phyloP scores from a whole-genome alignment of 352 stramenopile genomes.

The Peronosclerospora sorghi region DNA sequence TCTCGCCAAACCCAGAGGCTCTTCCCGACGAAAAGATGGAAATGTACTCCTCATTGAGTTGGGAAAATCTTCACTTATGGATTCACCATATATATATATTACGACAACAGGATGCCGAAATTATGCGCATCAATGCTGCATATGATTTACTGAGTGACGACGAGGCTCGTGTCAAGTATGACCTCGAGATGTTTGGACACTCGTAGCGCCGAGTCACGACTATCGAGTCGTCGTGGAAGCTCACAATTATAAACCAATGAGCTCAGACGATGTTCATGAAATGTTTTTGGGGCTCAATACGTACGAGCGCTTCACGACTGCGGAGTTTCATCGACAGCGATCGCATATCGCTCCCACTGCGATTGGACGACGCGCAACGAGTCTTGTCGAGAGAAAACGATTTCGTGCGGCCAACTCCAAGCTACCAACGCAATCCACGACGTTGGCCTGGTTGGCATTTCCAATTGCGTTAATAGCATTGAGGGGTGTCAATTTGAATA shows the following conservation, averaged over 20 bases:
- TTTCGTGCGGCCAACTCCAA: constrained; percentile 43
- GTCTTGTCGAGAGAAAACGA: constrained; percentile 55
- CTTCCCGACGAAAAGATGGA: constrained; percentile 16
- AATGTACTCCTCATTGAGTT: constrained; percentile 11
- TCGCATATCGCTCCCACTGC: constrained; percentile 37
- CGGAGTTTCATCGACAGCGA: constrained; percentile 51
- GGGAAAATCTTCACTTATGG: background rate
- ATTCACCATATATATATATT: background rate
- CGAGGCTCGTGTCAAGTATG: constrained; percentile 44
- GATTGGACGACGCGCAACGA: constrained; percentile 48
- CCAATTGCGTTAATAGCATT: constrained; percentile 37
- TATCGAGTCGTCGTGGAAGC: constrained; percentile 13
- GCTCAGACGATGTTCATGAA: constrained; percentile 51
- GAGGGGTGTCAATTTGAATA: constrained; percentile 52
- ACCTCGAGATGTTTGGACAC: constrained; percentile 56
- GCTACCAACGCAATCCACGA: constrained; percentile 46
- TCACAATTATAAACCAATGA: constrained; percentile 55
- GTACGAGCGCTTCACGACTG: constrained; percentile 70
- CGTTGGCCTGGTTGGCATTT: constrained; percentile 54
- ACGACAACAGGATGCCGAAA: constrained; percentile 26
- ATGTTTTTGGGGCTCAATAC: constrained; percentile 65
- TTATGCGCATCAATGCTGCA: constrained; percentile 59
- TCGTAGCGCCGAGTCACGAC: constrained; percentile 30
- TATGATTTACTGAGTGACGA: constrained; percentile 58
- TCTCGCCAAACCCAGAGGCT: constrained; percentile 17